These are phyloP conservation scores for Penicillium sp. DNA, from an alignment of 2,329 filamentous ascomycete genomes.

Conservation along the genomic window DNA sequence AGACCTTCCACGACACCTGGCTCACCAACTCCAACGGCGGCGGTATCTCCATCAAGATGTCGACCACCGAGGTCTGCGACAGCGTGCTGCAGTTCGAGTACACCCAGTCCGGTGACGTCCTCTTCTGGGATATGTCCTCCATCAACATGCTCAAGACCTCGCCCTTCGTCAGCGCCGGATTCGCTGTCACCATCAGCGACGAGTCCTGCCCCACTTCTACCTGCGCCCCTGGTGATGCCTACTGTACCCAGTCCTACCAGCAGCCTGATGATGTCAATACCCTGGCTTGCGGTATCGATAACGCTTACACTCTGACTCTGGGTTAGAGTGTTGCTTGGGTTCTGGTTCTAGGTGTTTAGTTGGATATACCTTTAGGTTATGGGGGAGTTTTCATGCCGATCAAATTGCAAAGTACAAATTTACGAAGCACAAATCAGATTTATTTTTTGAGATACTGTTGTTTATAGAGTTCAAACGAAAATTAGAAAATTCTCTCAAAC, in stretches of 20 bases:
- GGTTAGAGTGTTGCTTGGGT: constrained; percentile 14
- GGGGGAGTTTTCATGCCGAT: constrained; percentile 3
- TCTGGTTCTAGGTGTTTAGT: constrained; percentile 7
- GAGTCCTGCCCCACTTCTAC: constrained; percentile 20
- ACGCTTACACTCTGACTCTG: constrained; percentile 39
- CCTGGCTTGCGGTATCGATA: constrained; percentile 20
- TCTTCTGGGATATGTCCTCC: constrained; percentile 34
- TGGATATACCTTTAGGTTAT: constrained; percentile 6
- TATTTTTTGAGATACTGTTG: not conserved
- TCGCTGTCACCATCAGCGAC: constrained; percentile 26
- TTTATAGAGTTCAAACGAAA: constrained; percentile 1
- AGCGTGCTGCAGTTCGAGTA: constrained; percentile 35
- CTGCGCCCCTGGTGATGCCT: constrained; percentile 25
- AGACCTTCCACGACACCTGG: constrained; percentile 27
- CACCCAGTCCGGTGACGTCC: constrained; percentile 21
- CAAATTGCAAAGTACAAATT: constrained; percentile 5
- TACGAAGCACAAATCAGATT: not conserved
- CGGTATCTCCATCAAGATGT: constrained; percentile 34
- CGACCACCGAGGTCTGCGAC: constrained; percentile 16
- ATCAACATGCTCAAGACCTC: constrained; percentile 27
- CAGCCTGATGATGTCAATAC: constrained; percentile 29
- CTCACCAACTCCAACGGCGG: constrained; percentile 30
- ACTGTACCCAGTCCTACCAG: constrained; percentile 30
- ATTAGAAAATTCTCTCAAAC: not conserved
- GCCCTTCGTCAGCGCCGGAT: constrained; percentile 22